These are phyloP conservation scores for Flaveria sonorensis DNA, from an alignment of 129 eudicot species.

Conservation along the genomic window DNA sequence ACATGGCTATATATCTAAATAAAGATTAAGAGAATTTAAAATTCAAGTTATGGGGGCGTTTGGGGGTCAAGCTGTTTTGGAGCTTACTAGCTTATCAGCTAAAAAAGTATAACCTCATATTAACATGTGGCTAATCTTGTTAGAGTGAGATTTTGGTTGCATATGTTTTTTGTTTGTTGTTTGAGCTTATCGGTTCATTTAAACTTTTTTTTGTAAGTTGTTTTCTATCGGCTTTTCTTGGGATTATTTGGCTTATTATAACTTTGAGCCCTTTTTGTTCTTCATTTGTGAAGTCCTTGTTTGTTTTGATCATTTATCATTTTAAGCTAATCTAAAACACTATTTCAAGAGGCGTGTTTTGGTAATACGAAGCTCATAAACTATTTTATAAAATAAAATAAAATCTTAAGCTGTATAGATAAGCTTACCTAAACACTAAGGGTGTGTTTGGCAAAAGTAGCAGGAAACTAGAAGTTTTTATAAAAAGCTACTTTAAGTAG, in stretches of 20 bases:
- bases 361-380: background rate
- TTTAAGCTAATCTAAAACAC: background rate
- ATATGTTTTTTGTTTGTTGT: too few species aligned
- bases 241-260: background rate
- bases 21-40: background rate
- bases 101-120: background rate
- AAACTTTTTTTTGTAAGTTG: background rate
- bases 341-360: background rate
- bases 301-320: background rate
- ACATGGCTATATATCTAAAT: background rate
- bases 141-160: too few species aligned
- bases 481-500: background rate
- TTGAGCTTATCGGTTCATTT: background rate
- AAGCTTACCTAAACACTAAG: background rate
- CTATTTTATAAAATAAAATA: background rate
- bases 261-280: background rate
- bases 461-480: background rate
- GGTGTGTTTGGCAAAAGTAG: background rate
- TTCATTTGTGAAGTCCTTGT: background rate
- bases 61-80: background rate
- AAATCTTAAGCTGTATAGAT: background rate
- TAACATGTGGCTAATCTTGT: background rate
- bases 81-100: background rate
- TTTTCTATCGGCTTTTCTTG: background rate
- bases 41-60: background rate